These are phyloP conservation scores for Saturnispora sanitii DNA, from an alignment of 805 yeast species.

Conservation along the genomic window DNA sequence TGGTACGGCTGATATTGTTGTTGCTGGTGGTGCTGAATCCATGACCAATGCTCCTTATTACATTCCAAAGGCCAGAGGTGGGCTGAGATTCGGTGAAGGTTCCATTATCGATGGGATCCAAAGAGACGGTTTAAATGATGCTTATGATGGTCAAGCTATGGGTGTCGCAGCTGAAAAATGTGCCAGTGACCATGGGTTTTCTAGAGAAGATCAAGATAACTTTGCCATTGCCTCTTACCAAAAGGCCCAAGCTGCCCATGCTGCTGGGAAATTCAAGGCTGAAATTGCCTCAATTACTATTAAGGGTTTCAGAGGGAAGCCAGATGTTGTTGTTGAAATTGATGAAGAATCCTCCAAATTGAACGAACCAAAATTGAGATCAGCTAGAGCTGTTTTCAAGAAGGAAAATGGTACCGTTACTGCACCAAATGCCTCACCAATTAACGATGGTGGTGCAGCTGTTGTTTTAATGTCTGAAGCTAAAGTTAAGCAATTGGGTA, in stretches of 20 bases:
- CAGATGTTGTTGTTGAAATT: constrained; percentile 55
- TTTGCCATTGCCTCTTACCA: constrained; percentile 78
- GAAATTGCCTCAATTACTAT: constrained; percentile 86
- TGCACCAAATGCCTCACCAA: constrained; percentile 92
- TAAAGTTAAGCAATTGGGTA: constrained; percentile 74
- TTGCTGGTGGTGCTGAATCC: constrained; percentile 97
- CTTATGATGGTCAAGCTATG: constrained; percentile 82
- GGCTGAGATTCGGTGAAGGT: constrained; percentile 84
- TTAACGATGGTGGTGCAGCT: constrained; percentile 98
- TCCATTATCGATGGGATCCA: constrained; percentile 77
- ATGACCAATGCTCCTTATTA: constrained; percentile 96
- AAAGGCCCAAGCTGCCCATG: constrained; percentile 76
- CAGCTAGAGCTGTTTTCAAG: constrained; percentile 92
- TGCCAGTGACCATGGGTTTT: constrained; percentile 66
- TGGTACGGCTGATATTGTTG: constrained; percentile 85
- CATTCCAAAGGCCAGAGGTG: constrained; percentile 73
- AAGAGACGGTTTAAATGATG: constrained; percentile 90
- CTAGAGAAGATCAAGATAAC: constrained; percentile 84
- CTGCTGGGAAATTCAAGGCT: constrained; percentile 64
- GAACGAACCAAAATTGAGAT: constrained; percentile 62
- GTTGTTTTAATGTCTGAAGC: constrained; percentile 75
- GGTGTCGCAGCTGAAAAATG: constrained; percentile 97
- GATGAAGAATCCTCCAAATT: constrained; percentile 84
- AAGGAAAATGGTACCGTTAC: constrained; percentile 93
- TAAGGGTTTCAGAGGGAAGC: constrained; percentile 87